Base-by-base conservation (phyloP, 768 basidiomycete genomes). In the Lentinula detonsa region DNA sequence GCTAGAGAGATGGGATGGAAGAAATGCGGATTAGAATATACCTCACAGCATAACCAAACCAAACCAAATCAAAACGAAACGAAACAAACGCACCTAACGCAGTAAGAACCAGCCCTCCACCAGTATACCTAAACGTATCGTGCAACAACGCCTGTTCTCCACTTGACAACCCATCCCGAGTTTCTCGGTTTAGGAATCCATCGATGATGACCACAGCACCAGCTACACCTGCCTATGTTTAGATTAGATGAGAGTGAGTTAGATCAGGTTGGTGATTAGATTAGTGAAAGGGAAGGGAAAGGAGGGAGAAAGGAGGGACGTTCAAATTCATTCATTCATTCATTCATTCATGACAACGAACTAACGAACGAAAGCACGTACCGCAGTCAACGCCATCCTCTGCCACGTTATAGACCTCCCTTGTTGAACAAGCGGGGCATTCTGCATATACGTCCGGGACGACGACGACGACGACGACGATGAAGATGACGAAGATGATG, bases 71-170 rank as follows among this genome's bases (percentile, higher is more conserved):
- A 7, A 56, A 5, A 40, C 13, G 18, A 13, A 52, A 13, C 2
- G 2, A 18, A 34, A 56, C 7, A 10, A 15, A 53, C 59, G 37
- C 4, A n/a, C 84, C 85, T 13, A 87, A 69, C 0, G 93, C 92
- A 1, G 91, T 93, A 39, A 93, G 71, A 2, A 77, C 77, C 28
- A 95, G 83, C 1, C 93, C 93, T 51, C 81, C 88, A 10, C 88
- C 93, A 5, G 92, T 91, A 66, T 93, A 95, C 68, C 83, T 85
- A 79, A 93, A 94, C 60, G 82, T 87, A 42, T 87, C 85, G 66
- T 94, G 83, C 4, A 94, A 77, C 67, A 89, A 84, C 10, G 82
- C 82, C 60, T 79, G 85, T 72, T 94, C 91, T 0, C 78, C 77
- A 0, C 71, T 59, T 42, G 84, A 82, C 31, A 93, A 76, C 4